A percentile compares a stretch with the other conserved stretches of the same genome.
These are phyloP conservation scores for Scheffersomyces coipomensis DNA, from an alignment of 805 yeast genomes.

Conservation along the genomic window DNA sequence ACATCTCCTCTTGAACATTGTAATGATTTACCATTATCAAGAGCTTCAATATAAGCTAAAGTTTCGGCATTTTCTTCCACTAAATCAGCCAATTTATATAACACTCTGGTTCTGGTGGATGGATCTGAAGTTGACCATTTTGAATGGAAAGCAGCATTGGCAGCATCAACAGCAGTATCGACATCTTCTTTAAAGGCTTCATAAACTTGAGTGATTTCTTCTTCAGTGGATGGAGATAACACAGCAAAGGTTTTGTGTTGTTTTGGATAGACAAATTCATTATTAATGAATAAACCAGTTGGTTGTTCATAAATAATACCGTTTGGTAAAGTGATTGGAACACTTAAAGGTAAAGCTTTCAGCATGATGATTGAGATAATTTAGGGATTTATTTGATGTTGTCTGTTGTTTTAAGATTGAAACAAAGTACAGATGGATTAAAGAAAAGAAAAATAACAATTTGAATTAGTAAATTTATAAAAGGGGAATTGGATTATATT, in stretches of 20 bases:
- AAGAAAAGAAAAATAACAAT: not conserved
- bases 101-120: conserved; percentile 57
- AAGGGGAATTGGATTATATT: too few species aligned
- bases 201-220: conserved; percentile 63
- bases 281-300: conserved; percentile 85
- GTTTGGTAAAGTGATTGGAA: conserved; percentile 61
- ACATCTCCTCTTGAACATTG: conserved; percentile 73
- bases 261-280: conserved; percentile 66
- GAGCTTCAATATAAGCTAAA: conserved; percentile 77
- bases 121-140: conserved; percentile 73
- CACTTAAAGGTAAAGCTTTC: conserved; percentile 32
- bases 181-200: conserved; percentile 80
- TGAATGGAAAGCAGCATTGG: conserved; percentile 69
- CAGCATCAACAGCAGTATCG: conserved; percentile 83
- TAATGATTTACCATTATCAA: conserved; percentile 87
- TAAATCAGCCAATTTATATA: conserved; percentile 73
- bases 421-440: too few species aligned
- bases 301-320: conserved; percentile 77
- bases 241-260: conserved; percentile 61
- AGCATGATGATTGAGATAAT: not conserved
- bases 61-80: conserved; percentile 70
- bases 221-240: conserved; percentile 69
- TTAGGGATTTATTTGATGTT: not conserved
- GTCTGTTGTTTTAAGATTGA: too few species aligned
- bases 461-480: not conserved